Evolutionary conservation across 768 basidiomycete species (phyloP), one percentile per base, ranked within the genome.

Genomic region (Hygrocybe coccinea): DNA sequence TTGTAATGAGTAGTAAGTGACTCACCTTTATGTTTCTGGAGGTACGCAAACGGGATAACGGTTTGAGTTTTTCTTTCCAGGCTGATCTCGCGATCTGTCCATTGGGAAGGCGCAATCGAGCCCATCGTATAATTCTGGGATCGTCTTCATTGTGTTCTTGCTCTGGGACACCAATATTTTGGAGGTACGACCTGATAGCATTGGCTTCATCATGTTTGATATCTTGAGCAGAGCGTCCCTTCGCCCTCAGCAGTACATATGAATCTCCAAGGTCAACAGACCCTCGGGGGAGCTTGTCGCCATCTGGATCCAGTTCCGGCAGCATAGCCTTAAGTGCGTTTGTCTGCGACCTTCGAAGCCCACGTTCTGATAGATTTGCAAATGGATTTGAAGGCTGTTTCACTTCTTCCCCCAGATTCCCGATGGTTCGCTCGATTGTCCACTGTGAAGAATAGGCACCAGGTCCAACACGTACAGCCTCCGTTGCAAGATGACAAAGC

Each of bases 321-420:
- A 45, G 17, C 19, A 54, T 44, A 2, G 44, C 33, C 19, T 36
- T 24, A 10, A 54, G 25, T 14, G 46, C 17, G 33, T 52, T 57
- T 14, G 33, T 24, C 22, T 53, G 50, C 7, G 50, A 33, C 11
- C 44, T 52, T 8, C 8, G 41, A 19, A 57, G n/a, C 15, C 50
- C 65, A 21, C 57, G 47, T 49, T 64, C 37, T 4, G 65, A 54
- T 2, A 67, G 53, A 50, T 67, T 67, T 11, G 54, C 52, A 55
- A 52, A 65, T 7, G 58, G 55, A 25, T 65, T 56, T 17, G 64
- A 64, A 29, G 25, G 60, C 22, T 62, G 64, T n/a, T 41, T 36
- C 5, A 64, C 34, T 51, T 64, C 57, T 54, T 58, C 34, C 1
- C 56, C 56, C 24, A 65, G 52, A 43, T 62, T 54, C 17, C 63